Evolutionary conservation across 192 early-diverging fungal species (phyloP), one percentile per base, ranked within the genome.

Genomic region (Gonapodya sp.): DNA sequence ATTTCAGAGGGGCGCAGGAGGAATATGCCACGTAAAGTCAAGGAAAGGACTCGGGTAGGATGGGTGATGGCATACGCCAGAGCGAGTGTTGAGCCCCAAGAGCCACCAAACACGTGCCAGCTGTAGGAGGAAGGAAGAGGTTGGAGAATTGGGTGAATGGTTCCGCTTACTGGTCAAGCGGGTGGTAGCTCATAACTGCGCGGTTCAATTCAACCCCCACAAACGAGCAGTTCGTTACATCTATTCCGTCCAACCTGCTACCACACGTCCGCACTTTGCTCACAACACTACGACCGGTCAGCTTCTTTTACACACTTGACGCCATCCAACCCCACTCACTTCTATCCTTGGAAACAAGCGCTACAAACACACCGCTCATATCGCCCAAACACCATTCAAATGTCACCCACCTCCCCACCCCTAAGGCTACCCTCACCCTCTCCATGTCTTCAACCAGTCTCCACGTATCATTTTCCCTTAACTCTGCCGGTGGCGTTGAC

Each of bases 41-140:
- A 85, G 24, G 87, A 92, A 79, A 92, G 91, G 78, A 92, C 89
- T 2, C 81, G 86, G 30, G 83, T 82, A 18, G 92, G 90, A 81
- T 93, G 88, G 78, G 84, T 88, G 36, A 85, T 83, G 8, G 92
- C 92, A 81, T 94, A 94, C 0, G 89, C 36, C 1, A 89, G 82
- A 1, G 89, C 78, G 14, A 90, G 85, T 16, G 87, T 87, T 73
- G 85, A 87, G 35, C 92, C 92, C 91, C 91, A 93, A 1, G 88
- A 90, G 36, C 92, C 92, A 34, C 93, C 93, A 89, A 94, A 93
- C 18, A 94, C 91, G 35, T 92, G 87, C 93, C 93, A 94, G 73
- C 88, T 90, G 79, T 91, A 64, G 8, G 46, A 24, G 46, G 46
- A 64, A 16, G 46, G 46, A 24, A 16, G 46, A 64, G 46, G 46